Evolutionary conservation across 2,329 filamentous ascomycete species (phyloP).

Genomic region (Cytospora piceae): DNA sequence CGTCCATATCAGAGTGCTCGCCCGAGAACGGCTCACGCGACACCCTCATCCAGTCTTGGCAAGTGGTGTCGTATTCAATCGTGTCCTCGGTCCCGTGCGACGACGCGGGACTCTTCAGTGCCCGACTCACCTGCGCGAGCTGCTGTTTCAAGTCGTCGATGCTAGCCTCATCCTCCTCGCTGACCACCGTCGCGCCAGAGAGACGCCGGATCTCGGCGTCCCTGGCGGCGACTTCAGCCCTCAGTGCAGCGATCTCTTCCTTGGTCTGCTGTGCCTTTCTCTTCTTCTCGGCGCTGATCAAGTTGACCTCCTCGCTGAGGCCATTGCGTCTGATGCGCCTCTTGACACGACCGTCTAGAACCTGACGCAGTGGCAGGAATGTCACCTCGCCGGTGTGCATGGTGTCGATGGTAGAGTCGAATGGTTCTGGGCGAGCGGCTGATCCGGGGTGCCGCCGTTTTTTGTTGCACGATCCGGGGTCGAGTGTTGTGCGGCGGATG

Average conservation of each 20-base stretch:
- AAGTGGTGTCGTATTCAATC: constrained; percentile 36
- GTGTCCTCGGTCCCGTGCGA: constrained; percentile 13
- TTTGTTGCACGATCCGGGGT: constrained; percentile 34
- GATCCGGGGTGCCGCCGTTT: constrained; percentile 54
- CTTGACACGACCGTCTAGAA: constrained; percentile 60
- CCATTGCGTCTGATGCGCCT: constrained; percentile 60
- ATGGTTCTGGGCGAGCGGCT: constrained; percentile 17
- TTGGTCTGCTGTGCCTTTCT: constrained; percentile 44
- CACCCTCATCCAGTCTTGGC: constrained; percentile 55
- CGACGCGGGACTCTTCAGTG: constrained; percentile 25
- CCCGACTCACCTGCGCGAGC: constrained; percentile 18
- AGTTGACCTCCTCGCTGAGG: constrained; percentile 62
- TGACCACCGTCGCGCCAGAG: constrained; percentile 37
- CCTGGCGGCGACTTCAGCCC: constrained; percentile 50
- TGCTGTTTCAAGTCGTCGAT: constrained; percentile 26
- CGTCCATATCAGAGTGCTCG: constrained; percentile 46
- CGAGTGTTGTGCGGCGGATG: constrained; percentile 55
- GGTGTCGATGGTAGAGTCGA: constrained; percentile 32
- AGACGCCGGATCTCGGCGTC: constrained; percentile 59
- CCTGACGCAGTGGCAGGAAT: constrained; percentile 56
- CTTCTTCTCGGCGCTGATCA: constrained; percentile 52
- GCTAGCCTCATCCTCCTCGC: constrained; percentile 16
- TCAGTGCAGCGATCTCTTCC: constrained; percentile 54
- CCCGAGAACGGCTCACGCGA: constrained; percentile 52
- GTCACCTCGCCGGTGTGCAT: constrained; percentile 44